Percentiles rank a stretch among this genome's conserved stretches.
These are phyloP conservation scores for Ailanthus altissimus DNA, from an alignment of 345 rosid genomes.

Conservation along the genomic window DNA sequence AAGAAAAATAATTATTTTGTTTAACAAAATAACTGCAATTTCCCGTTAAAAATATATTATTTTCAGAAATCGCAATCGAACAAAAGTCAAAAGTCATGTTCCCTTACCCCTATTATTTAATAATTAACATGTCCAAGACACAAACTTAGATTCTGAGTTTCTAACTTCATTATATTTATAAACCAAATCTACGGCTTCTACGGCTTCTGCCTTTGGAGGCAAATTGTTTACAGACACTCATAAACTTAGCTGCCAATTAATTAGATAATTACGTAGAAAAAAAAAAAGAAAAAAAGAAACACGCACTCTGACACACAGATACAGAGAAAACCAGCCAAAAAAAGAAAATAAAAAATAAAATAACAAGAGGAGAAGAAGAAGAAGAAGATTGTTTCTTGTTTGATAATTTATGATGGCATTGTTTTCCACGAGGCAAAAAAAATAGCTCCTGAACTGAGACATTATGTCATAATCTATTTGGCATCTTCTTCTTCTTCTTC, in stretches of 20 bases:
- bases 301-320: too few species aligned
- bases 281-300: too few species aligned
- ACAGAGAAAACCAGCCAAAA: background rate
- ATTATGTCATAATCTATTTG: background rate
- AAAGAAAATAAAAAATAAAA: background rate
- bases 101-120: too few species aligned
- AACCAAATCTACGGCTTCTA: background rate
- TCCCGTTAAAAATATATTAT: too few species aligned
- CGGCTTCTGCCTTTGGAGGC: background rate
- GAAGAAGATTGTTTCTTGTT: background rate
- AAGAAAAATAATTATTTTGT: too few species aligned
- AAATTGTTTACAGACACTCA: background rate
- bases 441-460: background rate
- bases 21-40: too few species aligned
- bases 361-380: background rate
- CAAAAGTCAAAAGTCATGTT: too few species aligned
- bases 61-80: too few species aligned
- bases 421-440: slow-evolving; percentile 25
- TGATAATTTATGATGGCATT: background rate
- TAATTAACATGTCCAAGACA: background rate
- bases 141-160: background rate
- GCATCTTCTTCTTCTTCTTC: background rate
- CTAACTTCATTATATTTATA: background rate
- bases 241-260: background rate
- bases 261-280: background rate